These are phyloP conservation scores for Aristolochia californica DNA, from an alignment of 164 flowering plant species.

Conservation along the genomic window DNA sequence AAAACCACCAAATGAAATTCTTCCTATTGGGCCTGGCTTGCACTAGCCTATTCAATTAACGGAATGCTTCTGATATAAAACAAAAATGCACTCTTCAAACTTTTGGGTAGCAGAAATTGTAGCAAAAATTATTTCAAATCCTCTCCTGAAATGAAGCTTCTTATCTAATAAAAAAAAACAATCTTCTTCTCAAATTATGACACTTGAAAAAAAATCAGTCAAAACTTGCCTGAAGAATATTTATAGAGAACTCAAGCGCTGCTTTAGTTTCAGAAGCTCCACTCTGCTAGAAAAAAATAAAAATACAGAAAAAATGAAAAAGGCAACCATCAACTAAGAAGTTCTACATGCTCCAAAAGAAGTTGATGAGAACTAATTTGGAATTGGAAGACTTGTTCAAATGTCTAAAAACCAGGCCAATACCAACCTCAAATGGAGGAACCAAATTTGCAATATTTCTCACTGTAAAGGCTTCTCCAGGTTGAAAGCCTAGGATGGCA, in stretches of 20 bases:
- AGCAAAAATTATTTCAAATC: too few species aligned
- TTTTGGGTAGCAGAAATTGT: too few species aligned
- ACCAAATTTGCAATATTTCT: conserved; percentile 89
- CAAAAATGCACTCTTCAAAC: too few species aligned
- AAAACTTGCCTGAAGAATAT: conserved; percentile 54
- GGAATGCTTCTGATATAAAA: too few species aligned
- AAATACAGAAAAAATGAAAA: too few species aligned
- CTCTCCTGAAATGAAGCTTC: neutral
- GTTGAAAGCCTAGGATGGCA: conserved; percentile 72
- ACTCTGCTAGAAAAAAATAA: conserved; percentile 39
- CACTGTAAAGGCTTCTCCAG: conserved; percentile 84
- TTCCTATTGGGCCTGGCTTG: too few species aligned
- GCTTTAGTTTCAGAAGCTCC: conserved; percentile 93
- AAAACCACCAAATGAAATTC: too few species aligned
- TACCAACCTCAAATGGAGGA: conserved; percentile 69
- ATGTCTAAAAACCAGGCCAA: neutral
- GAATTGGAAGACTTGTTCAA: too few species aligned
- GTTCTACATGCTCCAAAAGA: neutral
- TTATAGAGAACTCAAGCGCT: conserved; percentile 90
- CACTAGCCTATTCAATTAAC: too few species aligned
- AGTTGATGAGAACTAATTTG: too few species aligned
- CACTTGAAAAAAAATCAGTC: neutral
- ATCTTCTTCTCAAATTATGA: neutral
- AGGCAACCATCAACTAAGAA: neutral
- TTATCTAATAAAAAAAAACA: neutral